A percentile compares a stretch with the other conserved stretches of the same genome.
Conservation (phyloP, 1,284 basidiomycete species). For the Lentinula novae-zelandiae region DNA sequence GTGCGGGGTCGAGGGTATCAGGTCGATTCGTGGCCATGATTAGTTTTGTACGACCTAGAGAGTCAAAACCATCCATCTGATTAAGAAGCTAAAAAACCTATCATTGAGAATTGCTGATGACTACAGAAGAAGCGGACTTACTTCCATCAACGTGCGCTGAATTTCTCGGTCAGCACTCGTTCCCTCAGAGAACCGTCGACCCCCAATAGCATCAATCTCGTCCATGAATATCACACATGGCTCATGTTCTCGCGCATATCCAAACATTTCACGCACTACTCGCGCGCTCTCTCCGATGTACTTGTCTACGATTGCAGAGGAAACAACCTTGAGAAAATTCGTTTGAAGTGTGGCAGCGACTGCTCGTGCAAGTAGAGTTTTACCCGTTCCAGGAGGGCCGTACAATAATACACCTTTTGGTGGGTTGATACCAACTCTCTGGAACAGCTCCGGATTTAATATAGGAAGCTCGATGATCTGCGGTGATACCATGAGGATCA, state of each 20-base stretch:
- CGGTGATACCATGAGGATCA: not conserved
- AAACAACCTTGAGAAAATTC: conserved; percentile 98
- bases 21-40: conserved; percentile 99
- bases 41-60: conserved; percentile 91
- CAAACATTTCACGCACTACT: conserved; percentile 97
- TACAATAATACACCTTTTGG: conserved; percentile 94
- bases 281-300: conserved; percentile 98
- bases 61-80: conserved; percentile 99
- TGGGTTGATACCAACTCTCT: conserved; percentile 93
- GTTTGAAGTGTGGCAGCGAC: conserved; percentile 95
- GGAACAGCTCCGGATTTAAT: conserved; percentile 93
- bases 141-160: conserved; percentile 98
- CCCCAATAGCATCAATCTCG: conserved; percentile 97
- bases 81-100: conserved; percentile 74
- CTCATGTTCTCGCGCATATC: conserved; percentile 95
- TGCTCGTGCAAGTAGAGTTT: conserved; percentile 93
- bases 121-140: conserved; percentile 25
- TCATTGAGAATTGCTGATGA: not conserved
- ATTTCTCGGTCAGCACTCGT: conserved; percentile 99
- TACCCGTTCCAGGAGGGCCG: conserved; percentile 93
- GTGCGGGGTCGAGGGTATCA: conserved; percentile 95
- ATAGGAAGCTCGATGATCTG: conserved; percentile 96
- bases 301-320: conserved; percentile 99
- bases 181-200: conserved; percentile 95
- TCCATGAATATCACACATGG: conserved; percentile 99